Evolutionary conservation across 148 eudicot species (phyloP), one percentile per base, ranked within the genome.

Genomic region (Fagopyrum homotropicum): DNA sequence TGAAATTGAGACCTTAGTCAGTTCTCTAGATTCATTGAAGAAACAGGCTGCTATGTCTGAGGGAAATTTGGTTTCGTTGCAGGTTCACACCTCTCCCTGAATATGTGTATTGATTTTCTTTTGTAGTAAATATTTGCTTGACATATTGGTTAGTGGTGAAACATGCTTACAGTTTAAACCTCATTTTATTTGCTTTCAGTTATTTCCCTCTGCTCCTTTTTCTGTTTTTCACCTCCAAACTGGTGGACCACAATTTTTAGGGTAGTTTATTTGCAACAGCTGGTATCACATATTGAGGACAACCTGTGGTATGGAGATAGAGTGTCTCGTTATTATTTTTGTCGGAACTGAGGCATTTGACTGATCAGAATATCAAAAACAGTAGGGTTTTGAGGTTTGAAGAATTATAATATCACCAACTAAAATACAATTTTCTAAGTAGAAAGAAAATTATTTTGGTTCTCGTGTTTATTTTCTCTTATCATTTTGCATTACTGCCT

Each of bases 11-110:
- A 76, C 87, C 44, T 96, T 92, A 73, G 88, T 92, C 69, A 86
- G 75, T 79, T 92, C 99, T 78, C 78, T 90, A 74, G 98, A 96
- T 79, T 84, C 84, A 71, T 80, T 90, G 79, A 96, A 96, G 89
- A 96, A 92, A 80, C 98, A 92, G 82, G 94, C 97, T 79, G 90
- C 99, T 84, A 74, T 87, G 73, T 89, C 96, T 74, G 99, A 96
- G 86, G 99, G 98, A 80, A 96, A 88, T 88, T 69, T 96, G 82
- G 89, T 93, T 56, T 87, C 99, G n/a, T 76, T 96, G 80, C 99
- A 96, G 98, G 99, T 96, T 69, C 73, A 72, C 35, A 17, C 71
- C 29, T 17, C 47, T 40, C 71, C 22, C 17, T 64, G 0, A 1
- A 64, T 64, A 64, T 64, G n/a, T 14, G n/a, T 19, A 57, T 19